A percentile compares a stretch with the other conserved stretches of the same genome.
These are phyloP conservation scores for Vitis riparia DNA, from an alignment of 164 flowering plant species.

Conservation along the genomic window DNA sequence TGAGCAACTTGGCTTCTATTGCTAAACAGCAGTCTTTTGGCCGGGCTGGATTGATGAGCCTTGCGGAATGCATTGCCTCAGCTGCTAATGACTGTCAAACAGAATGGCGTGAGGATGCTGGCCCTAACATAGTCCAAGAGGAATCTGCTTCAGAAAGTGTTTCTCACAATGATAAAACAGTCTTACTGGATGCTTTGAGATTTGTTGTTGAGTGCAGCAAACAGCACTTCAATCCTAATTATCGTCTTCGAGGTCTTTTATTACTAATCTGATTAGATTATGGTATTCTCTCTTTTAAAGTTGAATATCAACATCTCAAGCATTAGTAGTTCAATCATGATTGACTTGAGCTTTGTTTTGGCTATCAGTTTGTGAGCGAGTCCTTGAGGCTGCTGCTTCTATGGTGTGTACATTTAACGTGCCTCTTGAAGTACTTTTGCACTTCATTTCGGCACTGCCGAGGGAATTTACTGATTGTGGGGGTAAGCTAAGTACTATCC, in stretches of 20 bases:
- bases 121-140: constrained; percentile 10
- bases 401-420: constrained; percentile 49
- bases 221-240: constrained; percentile 90
- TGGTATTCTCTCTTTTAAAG: background rate
- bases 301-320: background rate
- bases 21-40: constrained; percentile 70
- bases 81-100: constrained; percentile 32
- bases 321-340: background rate
- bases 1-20: constrained; percentile 57
- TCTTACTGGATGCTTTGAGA: constrained; percentile 61
- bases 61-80: constrained; percentile 77
- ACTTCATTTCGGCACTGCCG: constrained; percentile 72
- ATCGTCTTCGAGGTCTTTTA: constrained; percentile 78
- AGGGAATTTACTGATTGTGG: constrained; percentile 72
- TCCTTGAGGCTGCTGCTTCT: constrained; percentile 66
- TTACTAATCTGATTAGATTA: constrained; percentile 17
- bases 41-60: constrained; percentile 86
- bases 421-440: constrained; percentile 64
- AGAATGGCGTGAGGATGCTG: constrained; percentile 19
- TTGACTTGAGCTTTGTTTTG: constrained; percentile 5
- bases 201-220: constrained; percentile 77
- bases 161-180: constrained; percentile 23
- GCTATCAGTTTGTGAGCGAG: constrained; percentile 68
- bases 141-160: constrained; percentile 21
- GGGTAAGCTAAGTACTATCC: constrained; percentile 44